phyloP scores from a whole-genome alignment of 2,329 filamentous ascomycete species.

The Plectosphaerella sp. region DNA sequence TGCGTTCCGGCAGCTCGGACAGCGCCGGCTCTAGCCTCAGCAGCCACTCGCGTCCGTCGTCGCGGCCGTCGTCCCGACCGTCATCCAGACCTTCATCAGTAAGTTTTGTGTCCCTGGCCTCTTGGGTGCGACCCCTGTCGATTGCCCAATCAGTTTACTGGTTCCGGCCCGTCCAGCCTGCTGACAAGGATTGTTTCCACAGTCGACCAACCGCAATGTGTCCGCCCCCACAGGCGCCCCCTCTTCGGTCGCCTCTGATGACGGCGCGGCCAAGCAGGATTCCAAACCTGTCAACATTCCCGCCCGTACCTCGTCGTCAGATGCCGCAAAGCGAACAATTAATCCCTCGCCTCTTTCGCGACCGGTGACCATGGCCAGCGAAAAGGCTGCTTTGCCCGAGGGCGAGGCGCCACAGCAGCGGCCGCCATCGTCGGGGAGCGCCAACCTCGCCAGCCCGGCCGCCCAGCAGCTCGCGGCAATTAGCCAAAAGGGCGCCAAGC shows the following conservation, averaged over 20 bases:
- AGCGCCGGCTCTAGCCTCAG: slow-evolving; percentile 57
- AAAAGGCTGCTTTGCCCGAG: slow-evolving; percentile 28
- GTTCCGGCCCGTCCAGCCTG: slow-evolving; percentile 15
- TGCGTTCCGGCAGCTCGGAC: slow-evolving; percentile 57
- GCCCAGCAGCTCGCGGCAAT: slow-evolving; percentile 83
- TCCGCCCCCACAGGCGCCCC: slow-evolving; percentile 49
- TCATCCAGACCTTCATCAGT: neutral
- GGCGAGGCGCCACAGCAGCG: slow-evolving; percentile 24
- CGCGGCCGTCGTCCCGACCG: slow-evolving; percentile 18
- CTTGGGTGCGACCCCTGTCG: slow-evolving; percentile 9
- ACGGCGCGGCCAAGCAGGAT: slow-evolving; percentile 45
- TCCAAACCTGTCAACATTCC: slow-evolving; percentile 54
- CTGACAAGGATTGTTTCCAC: slow-evolving; percentile 42
- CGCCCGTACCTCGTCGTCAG: slow-evolving; percentile 58
- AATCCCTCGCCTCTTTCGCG: slow-evolving; percentile 73
- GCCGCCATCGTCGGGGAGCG: slow-evolving; percentile 18
- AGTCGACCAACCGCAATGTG: slow-evolving; percentile 58
- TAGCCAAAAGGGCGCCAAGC: slow-evolving; percentile 71
- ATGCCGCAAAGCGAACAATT: slow-evolving; percentile 60
- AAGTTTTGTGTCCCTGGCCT: neutral
- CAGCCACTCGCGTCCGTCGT: slow-evolving; percentile 56
- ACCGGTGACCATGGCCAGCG: slow-evolving; percentile 59
- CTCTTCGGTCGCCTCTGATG: slow-evolving; percentile 36
- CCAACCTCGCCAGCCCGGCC: slow-evolving; percentile 60
- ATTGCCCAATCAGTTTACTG: slow-evolving; percentile 39